phyloP scores from a whole-genome alignment of 441 rosid genomes.

The Macaranga tanarius region DNA sequence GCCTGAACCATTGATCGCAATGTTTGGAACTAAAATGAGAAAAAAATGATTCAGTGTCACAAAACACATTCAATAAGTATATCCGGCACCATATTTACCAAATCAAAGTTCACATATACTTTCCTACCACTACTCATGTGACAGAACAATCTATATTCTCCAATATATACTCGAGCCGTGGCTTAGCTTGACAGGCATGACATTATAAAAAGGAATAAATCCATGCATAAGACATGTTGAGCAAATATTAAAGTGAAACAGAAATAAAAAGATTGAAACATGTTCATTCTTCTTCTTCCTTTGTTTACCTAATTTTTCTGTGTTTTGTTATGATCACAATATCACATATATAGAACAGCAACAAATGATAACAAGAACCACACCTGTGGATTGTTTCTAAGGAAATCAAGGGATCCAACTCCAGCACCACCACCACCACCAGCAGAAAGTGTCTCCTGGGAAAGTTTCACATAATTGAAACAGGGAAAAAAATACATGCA shows the following conservation, averaged over 20 bases:
- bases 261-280: not conserved
- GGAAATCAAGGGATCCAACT: slow-evolving; percentile 85
- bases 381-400: slow-evolving; percentile 91
- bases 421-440: slow-evolving; percentile 46
- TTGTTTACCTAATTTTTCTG: too few species aligned
- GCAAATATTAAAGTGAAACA: not conserved
- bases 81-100: not conserved
- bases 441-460: slow-evolving; percentile 68
- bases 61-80: slow-evolving; percentile 8
- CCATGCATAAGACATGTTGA: not conserved
- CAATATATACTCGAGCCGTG: not conserved
- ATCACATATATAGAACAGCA: not conserved
- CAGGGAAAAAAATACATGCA: slow-evolving; percentile 5
- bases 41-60: not conserved
- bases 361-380: slow-evolving; percentile 17
- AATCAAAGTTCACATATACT: not conserved
- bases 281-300: too few species aligned
- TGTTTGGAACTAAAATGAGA: slow-evolving; percentile 69
- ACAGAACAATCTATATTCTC: slow-evolving; percentile 1
- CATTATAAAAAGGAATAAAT: not conserved
- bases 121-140: not conserved
- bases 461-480: slow-evolving; percentile 23
- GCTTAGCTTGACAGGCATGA: not conserved
- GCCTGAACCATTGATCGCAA: slow-evolving; percentile 92
- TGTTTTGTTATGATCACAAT: not conserved